Percentiles rank a stretch among this genome's conserved stretches.
Evolutionary conservation across 257 asterid species (phyloP).

Genomic region (Solanum etuberosum): DNA sequence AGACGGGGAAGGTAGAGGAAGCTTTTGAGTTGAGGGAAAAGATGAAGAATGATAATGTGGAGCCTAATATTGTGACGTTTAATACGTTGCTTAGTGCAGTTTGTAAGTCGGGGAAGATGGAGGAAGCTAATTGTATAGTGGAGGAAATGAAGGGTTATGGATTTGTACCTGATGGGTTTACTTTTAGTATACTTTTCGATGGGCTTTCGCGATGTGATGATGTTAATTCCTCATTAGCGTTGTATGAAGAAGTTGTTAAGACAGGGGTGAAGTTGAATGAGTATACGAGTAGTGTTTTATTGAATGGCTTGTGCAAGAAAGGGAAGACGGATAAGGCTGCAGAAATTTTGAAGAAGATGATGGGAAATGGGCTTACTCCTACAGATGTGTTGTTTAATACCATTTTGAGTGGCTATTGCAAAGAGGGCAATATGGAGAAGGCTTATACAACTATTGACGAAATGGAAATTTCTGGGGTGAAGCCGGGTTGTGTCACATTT

Average conservation of each 20-base stretch:
- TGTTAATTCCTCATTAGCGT: constrained; percentile 41
- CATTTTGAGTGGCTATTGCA: constrained; percentile 54
- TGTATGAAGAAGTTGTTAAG: constrained; percentile 36
- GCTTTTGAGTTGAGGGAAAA: constrained; percentile 42
- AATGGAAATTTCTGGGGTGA: constrained; percentile 52
- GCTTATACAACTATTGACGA: constrained; percentile 34
- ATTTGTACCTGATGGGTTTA: constrained; percentile 56
- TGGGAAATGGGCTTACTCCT: constrained; percentile 41
- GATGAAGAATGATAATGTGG: constrained; percentile 47
- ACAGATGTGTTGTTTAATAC: constrained; percentile 50
- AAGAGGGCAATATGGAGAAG: constrained; percentile 37
- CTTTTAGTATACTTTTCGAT: constrained; percentile 55
- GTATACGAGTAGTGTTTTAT: constrained; percentile 38
- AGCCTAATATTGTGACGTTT: constrained; percentile 49
- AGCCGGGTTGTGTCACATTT: constrained; percentile 51
- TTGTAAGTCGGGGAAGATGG: constrained; percentile 59
- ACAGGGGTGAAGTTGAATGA: constrained; percentile 42
- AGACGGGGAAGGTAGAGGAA: constrained; percentile 42
- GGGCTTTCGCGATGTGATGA: constrained; percentile 46
- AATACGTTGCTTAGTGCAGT: constrained; percentile 64
- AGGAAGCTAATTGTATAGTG: constrained; percentile 36
- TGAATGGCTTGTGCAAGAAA: constrained; percentile 53
- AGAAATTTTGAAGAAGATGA: constrained; percentile 37
- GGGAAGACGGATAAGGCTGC: constrained; percentile 49
- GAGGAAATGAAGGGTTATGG: constrained; percentile 55